A percentile compares a stretch with the other conserved stretches of the same genome.
phyloP scores from a whole-genome alignment of 2,329 filamentous ascomycete genomes.

The Botryotinia convoluta region DNA sequence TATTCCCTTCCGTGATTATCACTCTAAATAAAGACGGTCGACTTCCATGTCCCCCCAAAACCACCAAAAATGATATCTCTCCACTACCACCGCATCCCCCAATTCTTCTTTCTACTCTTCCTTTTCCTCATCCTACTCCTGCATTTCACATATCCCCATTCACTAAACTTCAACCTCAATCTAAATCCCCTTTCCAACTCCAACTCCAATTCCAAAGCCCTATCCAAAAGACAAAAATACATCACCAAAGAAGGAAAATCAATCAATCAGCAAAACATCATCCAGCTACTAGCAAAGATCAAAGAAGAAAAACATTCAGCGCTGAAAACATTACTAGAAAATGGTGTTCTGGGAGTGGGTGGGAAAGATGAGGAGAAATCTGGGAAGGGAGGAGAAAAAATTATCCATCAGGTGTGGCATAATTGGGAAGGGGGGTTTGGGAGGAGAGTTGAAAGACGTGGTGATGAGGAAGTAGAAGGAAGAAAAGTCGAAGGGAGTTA shows the following conservation, averaged over 20 bases:
- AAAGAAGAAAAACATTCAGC: background rate
- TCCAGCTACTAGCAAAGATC: background rate
- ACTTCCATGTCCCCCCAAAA: fast-evolving
- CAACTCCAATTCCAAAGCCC: fast-evolving
- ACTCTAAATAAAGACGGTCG: too few species aligned
- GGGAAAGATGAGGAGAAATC: fast-evolving
- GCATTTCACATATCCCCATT: background rate
- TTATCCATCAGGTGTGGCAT: constrained; percentile 12
- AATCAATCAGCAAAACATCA: background rate
- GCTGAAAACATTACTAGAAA: background rate
- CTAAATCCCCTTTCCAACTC: background rate
- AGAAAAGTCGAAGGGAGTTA: fast-evolving
- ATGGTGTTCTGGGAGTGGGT: background rate
- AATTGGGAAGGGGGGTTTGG: background rate
- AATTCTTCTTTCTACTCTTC: background rate
- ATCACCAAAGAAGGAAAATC: background rate
- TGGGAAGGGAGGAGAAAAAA: background rate
- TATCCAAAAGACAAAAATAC: background rate
- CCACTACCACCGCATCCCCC: background rate
- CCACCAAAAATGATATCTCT: background rate
- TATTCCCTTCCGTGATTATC: background rate
- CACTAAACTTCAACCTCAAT: background rate
- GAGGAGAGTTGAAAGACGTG: background rate
- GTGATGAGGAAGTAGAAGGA: background rate
- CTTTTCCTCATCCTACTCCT: background rate